These are phyloP conservation scores for Globisporangium cystogenes DNA, from an alignment of 352 stramenopile genomes.

Conservation along the genomic window DNA sequence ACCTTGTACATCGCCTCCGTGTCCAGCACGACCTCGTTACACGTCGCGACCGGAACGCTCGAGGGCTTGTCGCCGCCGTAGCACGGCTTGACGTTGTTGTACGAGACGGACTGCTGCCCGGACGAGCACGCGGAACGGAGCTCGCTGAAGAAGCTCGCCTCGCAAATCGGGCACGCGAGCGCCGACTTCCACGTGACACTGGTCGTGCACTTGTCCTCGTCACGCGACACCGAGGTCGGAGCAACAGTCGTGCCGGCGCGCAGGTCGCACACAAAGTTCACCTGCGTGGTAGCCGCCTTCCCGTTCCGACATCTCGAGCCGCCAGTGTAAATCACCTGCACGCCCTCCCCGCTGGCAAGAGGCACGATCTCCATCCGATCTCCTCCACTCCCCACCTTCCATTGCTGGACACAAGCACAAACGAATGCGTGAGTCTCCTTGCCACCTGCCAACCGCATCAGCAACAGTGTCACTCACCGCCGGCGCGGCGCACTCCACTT, in stretches of 20 bases:
- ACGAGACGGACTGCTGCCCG: conserved; percentile 56
- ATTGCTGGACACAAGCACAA: conserved; percentile 43
- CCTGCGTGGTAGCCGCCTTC: conserved; percentile 37
- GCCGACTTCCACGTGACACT: conserved; percentile 62
- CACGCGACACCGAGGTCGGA: conserved; percentile 20
- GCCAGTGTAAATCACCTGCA: conserved; percentile 48
- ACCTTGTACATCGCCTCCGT: conserved; percentile 66
- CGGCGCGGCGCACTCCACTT: conserved; percentile 68
- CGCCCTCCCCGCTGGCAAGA: conserved; percentile 43
- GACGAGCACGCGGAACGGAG: conserved; percentile 52
- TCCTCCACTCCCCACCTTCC: conserved; percentile 52
- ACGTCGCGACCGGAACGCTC: conserved; percentile 49
- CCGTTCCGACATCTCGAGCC: conserved; percentile 48
- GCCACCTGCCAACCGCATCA: background rate
- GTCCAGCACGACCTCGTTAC: conserved; percentile 66
- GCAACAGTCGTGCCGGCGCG: conserved; percentile 47
- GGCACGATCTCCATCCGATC: conserved; percentile 58
- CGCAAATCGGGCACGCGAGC: conserved; percentile 64
- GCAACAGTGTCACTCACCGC: conserved; percentile 25
- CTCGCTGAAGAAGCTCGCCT: conserved; percentile 56
- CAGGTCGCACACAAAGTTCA: conserved; percentile 69
- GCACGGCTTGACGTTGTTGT: conserved; percentile 45
- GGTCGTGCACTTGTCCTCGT: conserved; percentile 49
- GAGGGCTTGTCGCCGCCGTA: conserved; percentile 43
- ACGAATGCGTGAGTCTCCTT: background rate